phyloP scores from a whole-genome alignment of 495 filamentous ascomycete species.

The Pyronema omphalodes region DNA sequence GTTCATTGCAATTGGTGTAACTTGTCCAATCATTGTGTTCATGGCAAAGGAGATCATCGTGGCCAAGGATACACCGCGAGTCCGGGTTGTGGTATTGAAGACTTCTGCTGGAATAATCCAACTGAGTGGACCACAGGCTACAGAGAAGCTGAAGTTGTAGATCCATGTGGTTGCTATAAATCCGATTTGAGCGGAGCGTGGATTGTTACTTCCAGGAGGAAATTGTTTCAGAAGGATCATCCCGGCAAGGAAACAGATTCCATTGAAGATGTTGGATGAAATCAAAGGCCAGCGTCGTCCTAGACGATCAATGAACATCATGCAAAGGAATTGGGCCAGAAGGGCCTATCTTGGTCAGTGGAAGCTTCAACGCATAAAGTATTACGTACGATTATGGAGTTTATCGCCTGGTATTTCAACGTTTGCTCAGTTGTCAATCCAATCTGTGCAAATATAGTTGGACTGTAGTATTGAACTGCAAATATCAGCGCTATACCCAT shows the following conservation, averaged over 20 bases:
- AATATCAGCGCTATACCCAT: neutral
- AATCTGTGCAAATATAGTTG: constrained; percentile 48
- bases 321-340: constrained; percentile 45
- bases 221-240: constrained; percentile 37
- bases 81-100: constrained; percentile 48
- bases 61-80: constrained; percentile 48
- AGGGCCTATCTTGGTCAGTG: constrained; percentile 23
- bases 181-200: constrained; percentile 42
- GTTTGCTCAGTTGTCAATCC: constrained; percentile 45
- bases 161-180: constrained; percentile 58
- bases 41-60: constrained; percentile 49
- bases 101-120: constrained; percentile 54
- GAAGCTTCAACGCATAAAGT: no score
- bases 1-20: constrained; percentile 42
- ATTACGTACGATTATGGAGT: constrained; percentile 36
- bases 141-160: constrained; percentile 50
- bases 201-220: constrained; percentile 36
- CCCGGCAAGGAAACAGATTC: constrained; percentile 29
- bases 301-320: constrained; percentile 46
- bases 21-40: constrained; percentile 56
- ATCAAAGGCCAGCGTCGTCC: constrained; percentile 50
- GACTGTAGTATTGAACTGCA: constrained; percentile 46
- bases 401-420: constrained; percentile 54
- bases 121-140: constrained; percentile 42
- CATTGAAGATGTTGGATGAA: constrained; percentile 45